Conservation (phyloP, 148 eudicot species). For the Pouteria glomerata region DNA sequence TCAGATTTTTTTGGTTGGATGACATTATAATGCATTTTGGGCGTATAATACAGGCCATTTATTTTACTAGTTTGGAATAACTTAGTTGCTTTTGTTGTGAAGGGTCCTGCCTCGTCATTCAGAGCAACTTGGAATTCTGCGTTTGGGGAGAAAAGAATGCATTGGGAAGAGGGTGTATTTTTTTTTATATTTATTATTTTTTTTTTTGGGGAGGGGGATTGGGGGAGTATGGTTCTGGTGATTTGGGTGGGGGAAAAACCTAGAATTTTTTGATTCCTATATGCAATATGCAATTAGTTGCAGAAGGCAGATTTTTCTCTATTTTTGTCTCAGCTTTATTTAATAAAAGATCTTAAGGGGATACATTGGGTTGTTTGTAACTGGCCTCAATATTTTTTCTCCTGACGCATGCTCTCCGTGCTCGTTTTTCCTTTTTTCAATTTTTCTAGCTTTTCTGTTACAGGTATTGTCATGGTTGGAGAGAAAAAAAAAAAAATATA, state of each 20-base stretch:
- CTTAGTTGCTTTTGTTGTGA: too few relatives aligned
- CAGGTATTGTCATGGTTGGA: neutral
- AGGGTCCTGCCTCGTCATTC: too few relatives aligned
- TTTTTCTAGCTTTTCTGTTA: neutral
- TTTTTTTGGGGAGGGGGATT: too few relatives aligned
- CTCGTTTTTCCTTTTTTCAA: neutral
- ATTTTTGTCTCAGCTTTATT: neutral
- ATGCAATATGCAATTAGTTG: neutral
- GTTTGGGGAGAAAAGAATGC: too few relatives aligned
- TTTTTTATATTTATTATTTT: too few relatives aligned
- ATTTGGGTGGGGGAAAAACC: too few relatives aligned
- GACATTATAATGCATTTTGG: neutral
- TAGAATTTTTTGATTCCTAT: too few relatives aligned
- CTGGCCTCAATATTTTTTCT: neutral
- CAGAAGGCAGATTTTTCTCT: neutral
- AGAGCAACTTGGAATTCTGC: too few relatives aligned
- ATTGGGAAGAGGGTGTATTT: too few relatives aligned
- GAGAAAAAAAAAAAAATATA: neutral
- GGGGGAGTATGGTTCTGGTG: too few relatives aligned
- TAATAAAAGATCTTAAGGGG: neutral
- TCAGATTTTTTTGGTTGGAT: neutral
- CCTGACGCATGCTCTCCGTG: neutral
- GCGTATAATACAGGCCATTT: neutral
- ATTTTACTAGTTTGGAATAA: neutral
- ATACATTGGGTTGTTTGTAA: neutral